Percentiles rank a stretch among this genome's conserved stretches.
These are phyloP conservation scores for Apophysomyces variabilis DNA, from an alignment of 371 early-diverging fungal genomes.

Conservation along the genomic window DNA sequence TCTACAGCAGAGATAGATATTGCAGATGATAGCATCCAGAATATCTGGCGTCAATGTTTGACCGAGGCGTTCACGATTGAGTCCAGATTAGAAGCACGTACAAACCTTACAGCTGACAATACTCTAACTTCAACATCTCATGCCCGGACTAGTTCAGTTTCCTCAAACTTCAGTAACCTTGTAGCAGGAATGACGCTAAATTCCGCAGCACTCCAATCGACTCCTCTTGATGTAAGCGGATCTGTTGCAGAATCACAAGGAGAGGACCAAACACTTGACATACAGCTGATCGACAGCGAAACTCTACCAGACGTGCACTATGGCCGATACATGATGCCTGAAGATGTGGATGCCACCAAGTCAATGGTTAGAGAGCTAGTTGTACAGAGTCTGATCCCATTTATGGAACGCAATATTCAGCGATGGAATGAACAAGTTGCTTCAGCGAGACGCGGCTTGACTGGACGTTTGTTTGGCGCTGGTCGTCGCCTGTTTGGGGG, in stretches of 20 bases:
- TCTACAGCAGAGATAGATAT: slow-evolving; percentile 15
- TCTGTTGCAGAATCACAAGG: slow-evolving; percentile 14
- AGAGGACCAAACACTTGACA: not conserved
- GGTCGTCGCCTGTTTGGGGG: slow-evolving; percentile 83
- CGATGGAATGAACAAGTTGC: slow-evolving; percentile 94
- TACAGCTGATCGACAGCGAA: not conserved
- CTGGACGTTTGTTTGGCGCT: slow-evolving; percentile 87
- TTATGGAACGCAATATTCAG: slow-evolving; percentile 88
- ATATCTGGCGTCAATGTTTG: slow-evolving; percentile 26
- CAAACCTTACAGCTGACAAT: slow-evolving; percentile 1
- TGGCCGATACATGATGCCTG: slow-evolving; percentile 58
- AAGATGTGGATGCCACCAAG: slow-evolving; percentile 60
- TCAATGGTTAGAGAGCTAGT: slow-evolving; percentile 68
- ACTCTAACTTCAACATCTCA: slow-evolving; percentile 13
- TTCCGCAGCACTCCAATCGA: slow-evolving; percentile 12
- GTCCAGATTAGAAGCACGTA: slow-evolving; percentile 33
- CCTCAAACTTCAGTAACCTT: slow-evolving; percentile 20
- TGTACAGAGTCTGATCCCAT: slow-evolving; percentile 80
- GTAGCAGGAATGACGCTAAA: not conserved
- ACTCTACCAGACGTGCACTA: slow-evolving; percentile 37
- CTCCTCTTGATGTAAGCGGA: slow-evolving; percentile 19
- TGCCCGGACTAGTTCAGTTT: slow-evolving; percentile 26
- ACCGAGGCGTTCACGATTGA: slow-evolving; percentile 29
- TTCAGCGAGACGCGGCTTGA: slow-evolving; percentile 84
- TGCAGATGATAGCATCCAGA: slow-evolving; percentile 21